A percentile compares a stretch with the other conserved stretches of the same genome.
phyloP scores from a whole-genome alignment of 768 basidiomycete species.

The Tricholoma hemisulphureum region DNA sequence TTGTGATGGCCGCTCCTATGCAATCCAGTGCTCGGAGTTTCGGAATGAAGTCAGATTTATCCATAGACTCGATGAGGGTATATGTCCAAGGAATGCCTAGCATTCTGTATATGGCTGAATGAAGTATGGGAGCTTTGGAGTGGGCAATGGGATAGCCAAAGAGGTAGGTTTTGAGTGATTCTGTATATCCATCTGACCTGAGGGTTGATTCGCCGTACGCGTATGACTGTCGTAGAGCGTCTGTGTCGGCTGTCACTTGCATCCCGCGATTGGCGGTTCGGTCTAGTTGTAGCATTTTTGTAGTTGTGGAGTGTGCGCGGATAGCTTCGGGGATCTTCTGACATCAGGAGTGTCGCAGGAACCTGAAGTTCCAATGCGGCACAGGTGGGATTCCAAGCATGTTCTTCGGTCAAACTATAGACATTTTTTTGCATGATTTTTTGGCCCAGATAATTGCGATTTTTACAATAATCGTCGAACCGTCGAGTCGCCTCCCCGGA shows the following conservation, averaged over 20 bases:
- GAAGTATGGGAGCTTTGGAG: constrained; percentile 31
- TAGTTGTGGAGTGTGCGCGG: too few relatives aligned
- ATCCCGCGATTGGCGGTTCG: too few relatives aligned
- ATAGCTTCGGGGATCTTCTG: too few relatives aligned
- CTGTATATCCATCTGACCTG: background rate
- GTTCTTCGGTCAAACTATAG: too few relatives aligned
- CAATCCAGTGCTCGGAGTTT: background rate
- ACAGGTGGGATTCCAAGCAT: too few relatives aligned
- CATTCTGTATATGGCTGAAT: constrained; percentile 3
- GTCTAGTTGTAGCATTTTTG: too few relatives aligned
- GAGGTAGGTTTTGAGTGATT: constrained; percentile 21
- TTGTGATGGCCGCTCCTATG: background rate
- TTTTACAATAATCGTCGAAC: too few relatives aligned
- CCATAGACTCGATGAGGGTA: background rate
- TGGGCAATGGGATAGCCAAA: constrained; percentile 38
- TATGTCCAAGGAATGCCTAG: background rate
- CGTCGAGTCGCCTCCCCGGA: too few relatives aligned
- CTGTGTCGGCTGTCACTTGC: background rate
- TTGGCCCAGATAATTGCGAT: too few relatives aligned
- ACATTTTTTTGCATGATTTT: too few relatives aligned
- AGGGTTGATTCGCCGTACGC: background rate
- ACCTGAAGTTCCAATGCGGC: too few relatives aligned
- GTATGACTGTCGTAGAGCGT: background rate
- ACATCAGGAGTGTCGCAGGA: too few relatives aligned
- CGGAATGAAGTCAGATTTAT: background rate